These are phyloP conservation scores for Zelopaecilomyces penicillatus DNA, from an alignment of 2,329 filamentous ascomycete genomes.

Conservation along the genomic window DNA sequence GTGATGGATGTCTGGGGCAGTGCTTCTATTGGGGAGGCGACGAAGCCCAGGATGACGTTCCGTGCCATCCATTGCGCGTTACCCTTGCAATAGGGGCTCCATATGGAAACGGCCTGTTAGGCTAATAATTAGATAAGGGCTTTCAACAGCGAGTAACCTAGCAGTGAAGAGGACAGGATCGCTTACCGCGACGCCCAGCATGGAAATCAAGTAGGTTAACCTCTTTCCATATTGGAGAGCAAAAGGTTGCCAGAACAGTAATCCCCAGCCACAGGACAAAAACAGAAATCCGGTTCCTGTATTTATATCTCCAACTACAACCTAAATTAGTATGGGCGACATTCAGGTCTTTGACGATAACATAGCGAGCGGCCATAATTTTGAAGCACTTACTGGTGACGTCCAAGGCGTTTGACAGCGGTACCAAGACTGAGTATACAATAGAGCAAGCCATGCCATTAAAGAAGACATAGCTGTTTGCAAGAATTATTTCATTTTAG, in stretches of 20 bases:
- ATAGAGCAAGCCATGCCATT: slow-evolving; percentile 22
- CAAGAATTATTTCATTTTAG: too few species aligned
- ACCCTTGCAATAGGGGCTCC: slow-evolving; percentile 28
- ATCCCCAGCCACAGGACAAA: slow-evolving; percentile 41
- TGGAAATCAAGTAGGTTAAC: slow-evolving; percentile 33
- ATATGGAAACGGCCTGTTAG: slow-evolving; percentile 8
- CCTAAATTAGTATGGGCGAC: too few species aligned
- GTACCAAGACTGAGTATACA: slow-evolving; percentile 26
- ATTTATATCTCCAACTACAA: slow-evolving; percentile 28
- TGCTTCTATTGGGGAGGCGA: slow-evolving; percentile 21
- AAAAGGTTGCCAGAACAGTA: slow-evolving; percentile 43
- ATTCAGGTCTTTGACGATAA: slow-evolving; percentile 1
- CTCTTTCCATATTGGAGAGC: slow-evolving; percentile 44
- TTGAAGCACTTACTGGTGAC: slow-evolving; percentile 17
- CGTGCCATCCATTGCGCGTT: slow-evolving; percentile 20
- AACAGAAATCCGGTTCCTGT: slow-evolving; percentile 45
- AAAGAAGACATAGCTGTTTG: slow-evolving; percentile 27
- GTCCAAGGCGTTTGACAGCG: slow-evolving; percentile 35
- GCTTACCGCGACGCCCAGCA: slow-evolving; percentile 17
- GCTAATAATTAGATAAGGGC: slow-evolving; percentile 14
- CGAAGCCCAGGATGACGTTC: slow-evolving; percentile 20
- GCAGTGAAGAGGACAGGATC: slow-evolving; percentile 10
- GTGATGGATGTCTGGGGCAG: slow-evolving; percentile 23
- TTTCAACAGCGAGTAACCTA: too few species aligned
- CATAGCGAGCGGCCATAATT: too few species aligned